phyloP scores from a whole-genome alignment of 1,139 yeast genomes.

The Blastobotrys raffinosifermentans region DNA sequence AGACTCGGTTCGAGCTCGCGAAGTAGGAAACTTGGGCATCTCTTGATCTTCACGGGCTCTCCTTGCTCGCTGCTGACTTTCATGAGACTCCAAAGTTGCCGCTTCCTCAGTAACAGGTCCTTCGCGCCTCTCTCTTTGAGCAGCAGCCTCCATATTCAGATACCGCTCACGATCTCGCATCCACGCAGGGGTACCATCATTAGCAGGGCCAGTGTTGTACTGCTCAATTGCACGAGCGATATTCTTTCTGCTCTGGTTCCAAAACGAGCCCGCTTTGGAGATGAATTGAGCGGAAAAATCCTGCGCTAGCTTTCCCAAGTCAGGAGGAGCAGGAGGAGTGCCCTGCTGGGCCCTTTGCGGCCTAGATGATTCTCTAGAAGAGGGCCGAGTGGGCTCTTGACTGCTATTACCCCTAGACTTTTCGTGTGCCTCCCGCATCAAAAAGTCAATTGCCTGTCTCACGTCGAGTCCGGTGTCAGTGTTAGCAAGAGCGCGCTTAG shows the following conservation, averaged over 20 bases:
- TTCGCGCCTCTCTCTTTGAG: conserved; percentile 1
- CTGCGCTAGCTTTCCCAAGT: conserved; percentile 42
- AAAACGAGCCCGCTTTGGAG: conserved; percentile 55
- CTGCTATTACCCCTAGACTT: conserved; percentile 23
- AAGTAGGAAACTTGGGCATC: conserved; percentile 2
- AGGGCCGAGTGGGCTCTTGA: conserved; percentile 19
- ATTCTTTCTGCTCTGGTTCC: conserved; percentile 56
- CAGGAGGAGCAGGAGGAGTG: conserved; percentile 1
- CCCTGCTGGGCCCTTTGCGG: neutral
- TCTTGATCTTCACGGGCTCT: neutral
- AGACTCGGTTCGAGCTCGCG: neutral
- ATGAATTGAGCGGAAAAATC: conserved; percentile 60
- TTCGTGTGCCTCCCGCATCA: conserved; percentile 55
- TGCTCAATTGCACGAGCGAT: conserved; percentile 61
- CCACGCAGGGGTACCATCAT: conserved; percentile 67
- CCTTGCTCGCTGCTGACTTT: conserved; percentile 1
- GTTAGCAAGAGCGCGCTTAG: conserved; percentile 52
- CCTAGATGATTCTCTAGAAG: conserved; percentile 2
- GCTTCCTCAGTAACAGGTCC: conserved; percentile 13
- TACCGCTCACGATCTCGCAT: conserved; percentile 51
- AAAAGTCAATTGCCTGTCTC: conserved; percentile 59
- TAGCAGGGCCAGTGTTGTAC: conserved; percentile 37
- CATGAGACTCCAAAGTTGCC: conserved; percentile 8
- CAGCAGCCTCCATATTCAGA: neutral
- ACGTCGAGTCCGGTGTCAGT: conserved; percentile 54